phyloP scores from a whole-genome alignment of 2,329 filamentous ascomycete species.

The Fusarium foetens region DNA sequence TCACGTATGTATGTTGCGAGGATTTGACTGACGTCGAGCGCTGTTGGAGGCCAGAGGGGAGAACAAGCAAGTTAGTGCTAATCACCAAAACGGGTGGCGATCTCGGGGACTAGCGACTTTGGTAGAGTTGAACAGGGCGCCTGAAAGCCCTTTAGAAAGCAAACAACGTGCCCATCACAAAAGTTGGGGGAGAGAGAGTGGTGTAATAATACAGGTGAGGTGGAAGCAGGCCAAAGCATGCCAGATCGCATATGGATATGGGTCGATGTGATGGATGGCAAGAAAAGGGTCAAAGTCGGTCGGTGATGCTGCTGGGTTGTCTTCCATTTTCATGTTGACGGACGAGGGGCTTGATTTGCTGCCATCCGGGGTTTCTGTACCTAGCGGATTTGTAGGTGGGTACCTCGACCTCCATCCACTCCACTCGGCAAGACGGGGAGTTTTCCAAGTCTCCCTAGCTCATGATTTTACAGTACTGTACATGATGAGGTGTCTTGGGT shows the following conservation, averaged over 20 bases:
- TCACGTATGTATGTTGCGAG: constrained; percentile 25
- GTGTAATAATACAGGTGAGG: constrained; percentile 20
- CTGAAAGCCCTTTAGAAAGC: constrained; percentile 36
- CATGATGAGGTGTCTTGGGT: not conserved
- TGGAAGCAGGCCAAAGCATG: constrained; percentile 22
- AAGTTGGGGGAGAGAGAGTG: not conserved
- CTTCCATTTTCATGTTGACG: constrained; percentile 36
- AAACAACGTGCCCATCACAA: constrained; percentile 33
- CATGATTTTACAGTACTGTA: not conserved
- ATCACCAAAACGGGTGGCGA: constrained; percentile 43
- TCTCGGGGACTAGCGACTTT: constrained; percentile 33
- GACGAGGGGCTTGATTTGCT: constrained; percentile 43
- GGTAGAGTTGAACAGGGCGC: constrained; percentile 28
- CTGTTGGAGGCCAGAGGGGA: constrained; percentile 31
- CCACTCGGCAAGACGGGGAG: constrained; percentile 29
- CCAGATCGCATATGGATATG: constrained; percentile 41
- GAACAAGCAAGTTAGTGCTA: constrained; percentile 32
- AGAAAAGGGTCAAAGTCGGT: constrained; percentile 41
- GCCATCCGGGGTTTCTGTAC: constrained; percentile 28
- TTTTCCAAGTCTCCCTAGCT: constrained; percentile 8
- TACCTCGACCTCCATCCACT: constrained; percentile 24
- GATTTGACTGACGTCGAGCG: constrained; percentile 30
- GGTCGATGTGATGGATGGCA: constrained; percentile 39
- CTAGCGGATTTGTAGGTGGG: constrained; percentile 30
- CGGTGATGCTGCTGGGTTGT: constrained; percentile 40